phyloP scores from a whole-genome alignment of 352 stramenopile genomes.

The Pythium vanterpoolii region DNA sequence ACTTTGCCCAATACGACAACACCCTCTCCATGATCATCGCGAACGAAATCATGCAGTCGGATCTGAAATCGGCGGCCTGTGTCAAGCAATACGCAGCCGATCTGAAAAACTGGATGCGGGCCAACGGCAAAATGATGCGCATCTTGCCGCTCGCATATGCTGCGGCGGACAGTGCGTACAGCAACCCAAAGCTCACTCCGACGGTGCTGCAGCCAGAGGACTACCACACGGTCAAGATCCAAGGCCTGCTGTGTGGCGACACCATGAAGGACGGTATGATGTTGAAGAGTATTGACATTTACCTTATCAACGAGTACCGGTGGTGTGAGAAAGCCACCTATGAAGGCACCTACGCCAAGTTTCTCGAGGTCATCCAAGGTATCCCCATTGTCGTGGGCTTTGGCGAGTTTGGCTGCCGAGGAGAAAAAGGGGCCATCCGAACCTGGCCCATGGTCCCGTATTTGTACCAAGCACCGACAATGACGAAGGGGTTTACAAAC shows the following conservation, averaged over 20 bases:
- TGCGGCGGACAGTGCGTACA: conserved; percentile 75
- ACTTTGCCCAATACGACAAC: conserved; percentile 88
- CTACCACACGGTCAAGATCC: conserved; percentile 81
- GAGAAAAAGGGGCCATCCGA: conserved; percentile 40
- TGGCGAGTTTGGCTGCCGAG: conserved; percentile 81
- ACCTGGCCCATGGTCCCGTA: conserved; percentile 82
- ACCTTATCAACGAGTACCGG: conserved; percentile 88
- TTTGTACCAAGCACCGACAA: conserved; percentile 61
- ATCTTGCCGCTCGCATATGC: conserved; percentile 79
- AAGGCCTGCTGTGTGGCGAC: conserved; percentile 81
- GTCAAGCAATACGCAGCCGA: conserved; percentile 83
- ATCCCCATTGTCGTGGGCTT: conserved; percentile 79
- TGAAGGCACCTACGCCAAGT: conserved; percentile 62
- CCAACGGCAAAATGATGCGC: conserved; percentile 81
- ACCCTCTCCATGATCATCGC: conserved; percentile 77
- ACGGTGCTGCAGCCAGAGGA: conserved; percentile 46
- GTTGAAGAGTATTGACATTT: conserved; percentile 84
- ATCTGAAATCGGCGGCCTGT: conserved; percentile 70
- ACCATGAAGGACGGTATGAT: conserved; percentile 81
- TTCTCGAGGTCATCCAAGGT: conserved; percentile 70
- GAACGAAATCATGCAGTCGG: conserved; percentile 87
- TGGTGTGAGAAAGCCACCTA: conserved; percentile 77
- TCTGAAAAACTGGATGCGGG: conserved; percentile 86
- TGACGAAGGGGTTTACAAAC: conserved; percentile 66
- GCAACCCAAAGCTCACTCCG: conserved; percentile 36